Evolutionary conservation across 805 yeast species (phyloP).

Genomic region (Myxozyma udenii): DNA sequence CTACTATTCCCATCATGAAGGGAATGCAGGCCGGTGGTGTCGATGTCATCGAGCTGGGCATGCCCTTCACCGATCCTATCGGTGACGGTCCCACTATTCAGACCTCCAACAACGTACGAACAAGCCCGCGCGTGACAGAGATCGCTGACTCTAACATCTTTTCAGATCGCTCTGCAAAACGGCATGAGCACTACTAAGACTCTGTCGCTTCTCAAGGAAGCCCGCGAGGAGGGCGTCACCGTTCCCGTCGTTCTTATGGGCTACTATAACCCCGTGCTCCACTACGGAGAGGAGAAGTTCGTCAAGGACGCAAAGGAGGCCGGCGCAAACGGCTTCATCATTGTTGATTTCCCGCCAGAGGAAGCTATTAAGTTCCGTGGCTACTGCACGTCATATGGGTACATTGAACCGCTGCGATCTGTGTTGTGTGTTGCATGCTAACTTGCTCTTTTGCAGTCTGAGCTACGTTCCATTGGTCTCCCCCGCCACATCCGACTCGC

Average conservation of each 20-base stretch:
- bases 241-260: slow-evolving; percentile 95
- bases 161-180: slow-evolving; percentile 63
- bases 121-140: too few species aligned
- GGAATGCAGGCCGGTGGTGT: slow-evolving; percentile 95
- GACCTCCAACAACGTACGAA: slow-evolving; percentile 61
- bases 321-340: slow-evolving; percentile 92
- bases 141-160: not conserved
- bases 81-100: slow-evolving; percentile 99
- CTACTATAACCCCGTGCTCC: slow-evolving; percentile 89
- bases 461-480: slow-evolving; percentile 93
- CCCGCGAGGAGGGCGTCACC: slow-evolving; percentile 78
- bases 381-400: slow-evolving; percentile 56
- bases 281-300: slow-evolving; percentile 83
- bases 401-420: not conserved
- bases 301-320: slow-evolving; percentile 74
- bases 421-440: not conserved
- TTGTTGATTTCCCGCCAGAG: slow-evolving; percentile 97
- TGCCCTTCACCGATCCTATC: slow-evolving; percentile 97
- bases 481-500: slow-evolving; percentile 90
- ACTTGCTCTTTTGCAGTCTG: slow-evolving; percentile 40
- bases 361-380: slow-evolving; percentile 87
- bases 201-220: slow-evolving; percentile 66
- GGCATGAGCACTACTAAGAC: slow-evolving; percentile 71
- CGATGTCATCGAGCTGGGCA: slow-evolving; percentile 89
- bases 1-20: slow-evolving; percentile 78